Evolutionary conservation across 371 early-diverging fungal species (phyloP).

Genomic region (Zychaea mexicana): DNA sequence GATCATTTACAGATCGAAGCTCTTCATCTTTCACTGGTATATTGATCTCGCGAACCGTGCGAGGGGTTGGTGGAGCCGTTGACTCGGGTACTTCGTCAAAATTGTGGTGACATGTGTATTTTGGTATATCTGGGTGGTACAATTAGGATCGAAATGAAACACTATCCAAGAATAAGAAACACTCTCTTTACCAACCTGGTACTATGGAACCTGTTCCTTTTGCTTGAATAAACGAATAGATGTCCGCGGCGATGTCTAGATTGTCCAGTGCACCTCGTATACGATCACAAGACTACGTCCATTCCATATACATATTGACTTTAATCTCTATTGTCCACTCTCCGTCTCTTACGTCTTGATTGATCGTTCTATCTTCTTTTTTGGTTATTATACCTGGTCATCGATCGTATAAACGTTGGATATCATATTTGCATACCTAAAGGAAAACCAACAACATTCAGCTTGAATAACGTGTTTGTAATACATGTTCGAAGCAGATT

Average conservation of each 20-base stretch:
- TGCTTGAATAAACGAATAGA: constrained; percentile 14
- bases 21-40: constrained; percentile 30
- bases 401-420: constrained; percentile 25
- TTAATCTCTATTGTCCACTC: too few relatives aligned
- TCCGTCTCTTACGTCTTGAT: too few relatives aligned
- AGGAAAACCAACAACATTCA: neutral
- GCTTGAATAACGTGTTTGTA: neutral
- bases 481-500: neutral
- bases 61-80: constrained; percentile 1
- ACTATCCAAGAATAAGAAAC: neutral
- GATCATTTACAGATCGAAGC: constrained; percentile 27
- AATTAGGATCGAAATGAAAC: neutral
- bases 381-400: constrained; percentile 26
- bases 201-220: constrained; percentile 17
- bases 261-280: constrained; percentile 20
- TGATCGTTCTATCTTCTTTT: neutral
- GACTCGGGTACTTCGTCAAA: neutral
- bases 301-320: too few relatives aligned
- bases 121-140: constrained; percentile 6
- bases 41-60: constrained; percentile 20
- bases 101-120: constrained; percentile 5
- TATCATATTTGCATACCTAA: constrained; percentile 31
- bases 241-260: constrained; percentile 13
- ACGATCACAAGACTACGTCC: constrained; percentile 20
- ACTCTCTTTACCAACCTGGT: constrained; percentile 17